phyloP scores from a whole-genome alignment of 2,329 filamentous ascomycete species.

The Fusarium haematococcum region DNA sequence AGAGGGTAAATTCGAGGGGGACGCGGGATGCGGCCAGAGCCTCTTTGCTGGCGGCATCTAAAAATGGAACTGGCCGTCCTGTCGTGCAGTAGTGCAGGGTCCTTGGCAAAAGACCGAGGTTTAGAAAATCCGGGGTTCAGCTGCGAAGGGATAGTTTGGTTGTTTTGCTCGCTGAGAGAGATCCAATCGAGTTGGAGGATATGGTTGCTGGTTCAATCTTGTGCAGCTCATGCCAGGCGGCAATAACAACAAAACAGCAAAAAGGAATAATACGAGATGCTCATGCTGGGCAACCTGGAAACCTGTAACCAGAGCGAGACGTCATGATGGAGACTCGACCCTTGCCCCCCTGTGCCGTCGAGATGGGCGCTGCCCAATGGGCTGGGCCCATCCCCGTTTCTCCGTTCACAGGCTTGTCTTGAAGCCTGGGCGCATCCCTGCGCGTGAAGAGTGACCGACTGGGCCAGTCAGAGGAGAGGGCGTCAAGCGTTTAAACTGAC shows the following conservation, averaged over 20 bases:
- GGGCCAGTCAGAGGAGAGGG: slow-evolving; percentile 19
- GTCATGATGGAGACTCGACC: slow-evolving; percentile 22
- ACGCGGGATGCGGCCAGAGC: slow-evolving; percentile 11
- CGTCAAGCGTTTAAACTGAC: slow-evolving; percentile 25
- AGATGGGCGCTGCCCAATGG: slow-evolving; percentile 30
- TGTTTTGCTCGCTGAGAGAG: not conserved
- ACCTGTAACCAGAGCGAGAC: slow-evolving; percentile 9
- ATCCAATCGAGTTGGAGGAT: not conserved
- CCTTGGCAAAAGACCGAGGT: slow-evolving; percentile 18
- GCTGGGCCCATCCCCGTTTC: slow-evolving; percentile 26
- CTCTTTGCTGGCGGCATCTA: slow-evolving; percentile 32
- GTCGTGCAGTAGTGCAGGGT: slow-evolving; percentile 36
- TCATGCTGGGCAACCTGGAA: slow-evolving; percentile 10
- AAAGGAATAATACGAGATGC: slow-evolving; percentile 2
- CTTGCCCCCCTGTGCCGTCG: not conserved
- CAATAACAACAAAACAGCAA: not conserved
- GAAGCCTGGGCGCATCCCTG: not conserved
- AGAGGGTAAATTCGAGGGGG: slow-evolving; percentile 12
- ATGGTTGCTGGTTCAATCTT: slow-evolving; percentile 5
- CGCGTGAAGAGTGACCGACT: not conserved
- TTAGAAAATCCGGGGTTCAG: slow-evolving; percentile 19
- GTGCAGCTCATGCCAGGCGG: not conserved
- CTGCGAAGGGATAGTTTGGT: not conserved
- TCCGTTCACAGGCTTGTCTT: not conserved
- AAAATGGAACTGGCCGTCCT: slow-evolving; percentile 30